Conservation (phyloP, 108 stramenopile species). For the Nitzschia inconspicua region DNA sequence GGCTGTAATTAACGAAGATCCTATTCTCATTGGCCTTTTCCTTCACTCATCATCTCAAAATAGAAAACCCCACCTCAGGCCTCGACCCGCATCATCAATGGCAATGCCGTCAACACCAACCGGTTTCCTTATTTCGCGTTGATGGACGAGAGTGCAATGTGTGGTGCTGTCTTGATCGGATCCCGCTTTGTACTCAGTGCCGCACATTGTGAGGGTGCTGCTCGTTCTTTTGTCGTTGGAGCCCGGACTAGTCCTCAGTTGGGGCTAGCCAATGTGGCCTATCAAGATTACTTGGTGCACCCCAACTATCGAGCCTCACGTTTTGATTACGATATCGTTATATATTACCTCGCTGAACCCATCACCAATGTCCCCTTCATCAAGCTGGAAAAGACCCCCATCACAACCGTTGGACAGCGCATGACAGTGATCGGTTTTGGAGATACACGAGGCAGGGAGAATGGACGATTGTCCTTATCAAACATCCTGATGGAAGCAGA, state of each 20-base stretch:
- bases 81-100: neutral
- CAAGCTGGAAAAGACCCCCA: neutral
- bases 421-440: conserved; percentile 61
- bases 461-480: neutral
- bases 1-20: no score
- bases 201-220: conserved; percentile 38
- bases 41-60: no score
- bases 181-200: conserved; percentile 45
- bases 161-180: conserved; percentile 45
- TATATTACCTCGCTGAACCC: neutral
- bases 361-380: neutral
- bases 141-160: conserved; percentile 8
- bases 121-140: conserved; percentile 11
- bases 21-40: no score
- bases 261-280: no score
- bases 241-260: no score
- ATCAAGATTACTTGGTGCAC: no score
- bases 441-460: conserved; percentile 16
- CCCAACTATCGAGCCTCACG: neutral
- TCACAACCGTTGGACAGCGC: neutral
- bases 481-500: conserved; percentile 29
- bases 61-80: no score
- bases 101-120: neutral
- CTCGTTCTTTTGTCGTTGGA: neutral
- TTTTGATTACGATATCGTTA: conserved; percentile 4